Base-by-base conservation (phyloP, 192 early-diverging fungal genomes). In the Podochytrium sp. region DNA sequence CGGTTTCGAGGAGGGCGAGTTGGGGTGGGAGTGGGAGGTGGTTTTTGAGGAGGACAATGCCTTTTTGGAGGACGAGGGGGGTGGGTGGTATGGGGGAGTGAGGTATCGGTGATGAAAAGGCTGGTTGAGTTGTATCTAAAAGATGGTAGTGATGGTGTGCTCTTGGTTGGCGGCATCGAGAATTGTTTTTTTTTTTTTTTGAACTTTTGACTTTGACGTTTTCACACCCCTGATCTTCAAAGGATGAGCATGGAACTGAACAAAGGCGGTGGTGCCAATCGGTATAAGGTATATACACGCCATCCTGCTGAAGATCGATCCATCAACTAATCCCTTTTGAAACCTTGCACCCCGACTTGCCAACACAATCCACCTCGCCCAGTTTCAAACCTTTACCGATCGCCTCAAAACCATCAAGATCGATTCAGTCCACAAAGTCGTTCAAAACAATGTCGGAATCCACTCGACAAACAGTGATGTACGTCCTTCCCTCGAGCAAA, bases 361-460 rank as follows among this genome's bases (percentile, higher is more conserved):
- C 43, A 47, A 47, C 40, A 42, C 66, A n/a, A 32, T 43, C 67
- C 39, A 40, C 59, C 47, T 60, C 50, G 23, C 32, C 37, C 80
- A 94, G 93, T 94, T 87, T 72, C 89, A 91, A 89, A 81, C 91
- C 29, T 93, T 93, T 73, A 88, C 84, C 47, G 81, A 77, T 25
- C 86, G 93, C 16, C 59, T 86, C 3, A 70, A 95, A 49, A 82
- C 84, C 32, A 86, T 97, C 41, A 94, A 98, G 76, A 93, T 97
- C 79, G 90, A 92, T 79, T 83, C 92, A 41, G 82, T 91, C 33
- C 90, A 86, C 34, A 82, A 85, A 75, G 83, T 90, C 42, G 79
- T 87, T 34, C 62, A 78, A 20, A 82, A 87, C 60, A 83, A 90
- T 59, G 84, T 55, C 74, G 60, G 40, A 32, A 81, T 82, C 56